Evolutionary conservation across 2,329 filamentous ascomycete genomes (phyloP).

Genomic region (Talaromyces sp.): DNA sequence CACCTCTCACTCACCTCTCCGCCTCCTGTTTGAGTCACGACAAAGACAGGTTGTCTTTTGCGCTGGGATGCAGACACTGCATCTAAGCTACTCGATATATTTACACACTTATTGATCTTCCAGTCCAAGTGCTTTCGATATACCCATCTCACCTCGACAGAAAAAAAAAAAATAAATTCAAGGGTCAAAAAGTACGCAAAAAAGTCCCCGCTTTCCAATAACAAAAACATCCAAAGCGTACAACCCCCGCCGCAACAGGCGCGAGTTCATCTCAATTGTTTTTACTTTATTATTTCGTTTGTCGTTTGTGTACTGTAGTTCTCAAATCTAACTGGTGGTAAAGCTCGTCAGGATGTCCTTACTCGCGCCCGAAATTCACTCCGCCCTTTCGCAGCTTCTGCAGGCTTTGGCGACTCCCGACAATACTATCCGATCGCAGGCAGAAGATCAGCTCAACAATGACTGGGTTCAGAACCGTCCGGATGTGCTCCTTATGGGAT

Average conservation of each 20-base stretch:
- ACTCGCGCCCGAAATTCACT: conserved; percentile 77
- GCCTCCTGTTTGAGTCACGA: conserved; percentile 16
- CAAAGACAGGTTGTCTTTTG: conserved; percentile 20
- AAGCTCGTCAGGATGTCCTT: conserved; percentile 65
- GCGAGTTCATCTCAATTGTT: conserved; percentile 18
- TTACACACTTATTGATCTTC: conserved; percentile 11
- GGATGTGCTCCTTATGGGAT: conserved; percentile 85
- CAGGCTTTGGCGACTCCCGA: conserved; percentile 85
- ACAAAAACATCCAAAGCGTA: conserved; percentile 21
- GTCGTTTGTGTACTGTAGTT: conserved; percentile 12
- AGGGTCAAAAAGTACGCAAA: conserved; percentile 12
- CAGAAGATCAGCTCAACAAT: conserved; percentile 84
- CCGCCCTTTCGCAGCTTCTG: conserved; percentile 80
- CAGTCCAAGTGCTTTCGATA: neutral
- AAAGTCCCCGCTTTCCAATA: conserved; percentile 24
- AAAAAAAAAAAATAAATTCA: conserved; percentile 3
- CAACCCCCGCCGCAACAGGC: conserved; percentile 13
- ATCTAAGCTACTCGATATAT: conserved; percentile 20
- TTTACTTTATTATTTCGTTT: conserved; percentile 14
- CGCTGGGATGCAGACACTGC: conserved; percentile 29
- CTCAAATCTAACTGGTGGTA: conserved; percentile 22
- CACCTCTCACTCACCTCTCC: neutral
- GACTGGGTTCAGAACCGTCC: conserved; percentile 83
- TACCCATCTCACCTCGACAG: neutral
- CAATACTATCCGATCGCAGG: conserved; percentile 77